phyloP scores from a whole-genome alignment of 2,329 filamentous ascomycete species.

The Dendryphion nanum region DNA sequence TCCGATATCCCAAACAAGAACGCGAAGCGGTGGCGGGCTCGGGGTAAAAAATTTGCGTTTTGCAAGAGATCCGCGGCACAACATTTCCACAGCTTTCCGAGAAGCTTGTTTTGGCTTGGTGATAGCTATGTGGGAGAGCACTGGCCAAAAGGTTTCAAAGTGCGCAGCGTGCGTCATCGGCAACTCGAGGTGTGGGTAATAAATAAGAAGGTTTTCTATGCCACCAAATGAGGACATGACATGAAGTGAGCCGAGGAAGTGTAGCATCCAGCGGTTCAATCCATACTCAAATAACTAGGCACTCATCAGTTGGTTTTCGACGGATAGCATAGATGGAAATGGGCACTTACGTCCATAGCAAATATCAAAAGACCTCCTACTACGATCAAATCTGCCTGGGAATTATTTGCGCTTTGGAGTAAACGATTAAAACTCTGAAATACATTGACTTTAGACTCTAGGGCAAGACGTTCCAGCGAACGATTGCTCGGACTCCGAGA shows the following conservation, averaged over 20 bases:
- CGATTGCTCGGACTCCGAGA: constrained; percentile 14
- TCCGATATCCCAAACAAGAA: constrained; percentile 16
- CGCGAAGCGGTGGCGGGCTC: constrained; percentile 12
- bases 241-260: constrained; percentile 15
- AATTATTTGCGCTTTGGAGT: constrained; percentile 12
- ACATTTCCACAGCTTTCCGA: constrained; percentile 12
- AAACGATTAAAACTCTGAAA: constrained; percentile 16
- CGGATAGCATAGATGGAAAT: background rate
- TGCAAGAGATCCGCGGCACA: constrained; percentile 9
- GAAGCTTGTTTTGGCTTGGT: constrained; percentile 12
- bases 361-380: constrained; percentile 15
- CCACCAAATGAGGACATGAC: constrained; percentile 18
- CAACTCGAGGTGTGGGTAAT: constrained; percentile 19
- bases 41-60: constrained; percentile 14
- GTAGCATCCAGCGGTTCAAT: constrained; percentile 17
- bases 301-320: constrained; percentile 1
- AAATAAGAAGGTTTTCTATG: constrained; percentile 14
- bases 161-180: constrained; percentile 10
- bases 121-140: constrained; percentile 12
- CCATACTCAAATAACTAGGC: constrained; percentile 18
- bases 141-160: constrained; percentile 16
- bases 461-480: constrained; percentile 13
- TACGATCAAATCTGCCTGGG: constrained; percentile 16
- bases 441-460: constrained; percentile 19
- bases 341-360: constrained; percentile 23